Evolutionary conservation across 305 asterid species (phyloP).

Genomic region (Caryopteris hybrid): DNA sequence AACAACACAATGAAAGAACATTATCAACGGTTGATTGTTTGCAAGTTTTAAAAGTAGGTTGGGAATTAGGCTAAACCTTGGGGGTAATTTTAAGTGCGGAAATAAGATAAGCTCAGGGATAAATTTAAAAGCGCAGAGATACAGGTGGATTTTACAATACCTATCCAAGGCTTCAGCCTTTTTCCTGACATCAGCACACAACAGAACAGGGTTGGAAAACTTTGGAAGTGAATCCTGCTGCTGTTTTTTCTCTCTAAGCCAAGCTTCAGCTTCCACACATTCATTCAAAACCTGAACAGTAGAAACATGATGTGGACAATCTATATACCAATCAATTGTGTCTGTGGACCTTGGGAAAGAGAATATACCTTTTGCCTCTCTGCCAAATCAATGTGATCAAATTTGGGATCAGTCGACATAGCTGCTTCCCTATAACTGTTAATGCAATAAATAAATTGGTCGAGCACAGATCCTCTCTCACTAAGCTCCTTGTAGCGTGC

Average conservation of each 20-base stretch:
- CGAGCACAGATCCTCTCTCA: constrained; percentile 74
- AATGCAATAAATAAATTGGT: constrained; percentile 64
- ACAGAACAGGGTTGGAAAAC: constrained; percentile 61
- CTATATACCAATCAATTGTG: neutral
- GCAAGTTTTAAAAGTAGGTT: too few species aligned
- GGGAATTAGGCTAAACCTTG: neutral
- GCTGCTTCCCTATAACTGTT: constrained; percentile 87
- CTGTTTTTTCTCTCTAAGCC: constrained; percentile 85
- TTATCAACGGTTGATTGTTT: too few species aligned
- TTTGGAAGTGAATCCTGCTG: constrained; percentile 86
- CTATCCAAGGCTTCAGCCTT: constrained; percentile 86
- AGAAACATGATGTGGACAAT: neutral
- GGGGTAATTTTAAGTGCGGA: too few species aligned
- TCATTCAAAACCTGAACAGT: constrained; percentile 69
- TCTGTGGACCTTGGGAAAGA: neutral
- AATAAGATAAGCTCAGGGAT: too few species aligned
- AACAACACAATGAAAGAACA: too few species aligned
- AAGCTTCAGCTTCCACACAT: constrained; percentile 85
- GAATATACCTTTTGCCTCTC: constrained; percentile 61
- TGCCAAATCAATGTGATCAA: constrained; percentile 81
- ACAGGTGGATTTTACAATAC: constrained; percentile 27
- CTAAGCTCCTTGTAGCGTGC: constrained; percentile 71
- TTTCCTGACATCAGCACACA: constrained; percentile 63
- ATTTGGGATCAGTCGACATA: constrained; percentile 60
- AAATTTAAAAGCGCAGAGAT: neutral